These are phyloP conservation scores for Podochytrium sp. DNA, from an alignment of 192 early-diverging fungal species.

Conservation along the genomic window DNA sequence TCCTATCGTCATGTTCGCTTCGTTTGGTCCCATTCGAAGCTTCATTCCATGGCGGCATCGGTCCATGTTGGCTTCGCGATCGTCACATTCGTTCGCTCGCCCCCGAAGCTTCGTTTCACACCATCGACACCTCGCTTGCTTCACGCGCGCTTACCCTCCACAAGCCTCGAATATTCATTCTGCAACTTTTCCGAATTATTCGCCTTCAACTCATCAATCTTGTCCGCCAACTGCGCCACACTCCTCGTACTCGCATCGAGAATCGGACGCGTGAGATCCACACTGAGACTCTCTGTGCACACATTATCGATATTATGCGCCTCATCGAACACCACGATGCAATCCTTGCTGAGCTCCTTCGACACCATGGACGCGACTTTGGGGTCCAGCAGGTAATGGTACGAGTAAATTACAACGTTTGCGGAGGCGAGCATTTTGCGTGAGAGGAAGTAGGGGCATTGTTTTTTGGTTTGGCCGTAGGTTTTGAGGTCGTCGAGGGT, in stretches of 20 bases:
- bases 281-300: constrained; percentile 95
- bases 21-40: too few relatives aligned
- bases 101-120: not conserved
- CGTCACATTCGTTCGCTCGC: not conserved
- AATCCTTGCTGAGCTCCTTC: constrained; percentile 90
- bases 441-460: constrained; percentile 95
- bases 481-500: constrained; percentile 93
- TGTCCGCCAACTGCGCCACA: constrained; percentile 68
- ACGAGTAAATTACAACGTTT: constrained; percentile 97
- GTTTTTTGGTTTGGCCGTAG: constrained; percentile 70
- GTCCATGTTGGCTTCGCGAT: too few relatives aligned
- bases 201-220: constrained; percentile 82
- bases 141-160: constrained; percentile 64
- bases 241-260: constrained; percentile 88
- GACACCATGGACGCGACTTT: constrained; percentile 98
- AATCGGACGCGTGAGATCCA: constrained; percentile 89
- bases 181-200: constrained; percentile 87
- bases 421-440: constrained; percentile 84
- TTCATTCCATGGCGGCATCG: too few relatives aligned
- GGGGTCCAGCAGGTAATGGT: constrained; percentile 99
- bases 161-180: constrained; percentile 87
- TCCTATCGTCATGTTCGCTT: too few relatives aligned
- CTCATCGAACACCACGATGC: constrained; percentile 99
- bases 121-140: too few relatives aligned
- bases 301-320: constrained; percentile 99